Evolutionary conservation across 257 asterid species (phyloP).

Genomic region (Jacaranda copaia): DNA sequence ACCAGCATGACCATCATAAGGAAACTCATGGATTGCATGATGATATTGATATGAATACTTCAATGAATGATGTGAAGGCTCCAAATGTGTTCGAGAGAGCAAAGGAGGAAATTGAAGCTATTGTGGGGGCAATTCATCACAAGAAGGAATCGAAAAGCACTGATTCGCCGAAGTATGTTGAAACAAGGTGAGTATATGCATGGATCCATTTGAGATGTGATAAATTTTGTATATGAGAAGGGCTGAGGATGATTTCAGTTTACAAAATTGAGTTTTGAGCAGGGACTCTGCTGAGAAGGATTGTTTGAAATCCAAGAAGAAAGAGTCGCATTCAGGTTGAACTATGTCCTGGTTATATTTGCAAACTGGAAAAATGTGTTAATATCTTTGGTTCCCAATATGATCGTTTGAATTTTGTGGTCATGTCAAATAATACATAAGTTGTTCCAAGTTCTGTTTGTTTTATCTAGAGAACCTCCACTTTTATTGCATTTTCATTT

Average conservation of each 20-base stretch:
- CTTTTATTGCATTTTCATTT: not conserved
- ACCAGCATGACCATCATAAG: conserved; percentile 47
- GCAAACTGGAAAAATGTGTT: not conserved
- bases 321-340: conserved; percentile 44
- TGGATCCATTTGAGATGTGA: not conserved
- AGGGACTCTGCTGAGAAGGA: conserved; percentile 51
- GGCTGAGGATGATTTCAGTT: conserved; percentile 20
- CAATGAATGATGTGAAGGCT: conserved; percentile 67
- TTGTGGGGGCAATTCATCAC: conserved; percentile 65
- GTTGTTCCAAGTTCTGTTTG: conserved; percentile 3
- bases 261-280: conserved; percentile 29
- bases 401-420: not conserved
- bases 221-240: not conserved
- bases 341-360: conserved; percentile 16
- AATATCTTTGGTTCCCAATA: conserved; percentile 13
- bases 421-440: not conserved
- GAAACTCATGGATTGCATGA: conserved; percentile 79
- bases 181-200: conserved; percentile 43
- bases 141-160: conserved; percentile 50
- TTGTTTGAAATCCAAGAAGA: conserved; percentile 32
- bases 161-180: conserved; percentile 24
- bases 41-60: conserved; percentile 63
- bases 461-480: conserved; percentile 11
- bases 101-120: conserved; percentile 81
- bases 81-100: conserved; percentile 84